Base-by-base conservation (phyloP, 768 basidiomycete genomes). In the Imleria badia region DNA sequence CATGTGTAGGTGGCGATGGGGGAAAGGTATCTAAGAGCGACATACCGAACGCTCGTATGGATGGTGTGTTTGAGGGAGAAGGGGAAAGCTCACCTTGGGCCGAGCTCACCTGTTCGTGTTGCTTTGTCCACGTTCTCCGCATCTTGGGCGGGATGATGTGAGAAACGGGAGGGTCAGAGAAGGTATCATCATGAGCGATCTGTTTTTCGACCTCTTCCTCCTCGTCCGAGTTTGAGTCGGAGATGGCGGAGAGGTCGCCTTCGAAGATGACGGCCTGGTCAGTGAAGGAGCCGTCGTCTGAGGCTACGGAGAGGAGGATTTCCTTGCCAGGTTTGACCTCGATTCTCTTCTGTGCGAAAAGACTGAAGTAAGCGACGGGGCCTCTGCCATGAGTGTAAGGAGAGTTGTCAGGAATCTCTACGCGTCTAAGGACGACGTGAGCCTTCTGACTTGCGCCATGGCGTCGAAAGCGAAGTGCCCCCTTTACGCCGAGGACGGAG, bases 291-390 rank as follows among this genome's bases (percentile, higher is more conserved):
- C 80, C 81, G 59, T 84, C 78, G 29, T 73, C 77, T 26, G 77
- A 74, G 38, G 76, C 77, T 33, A 88, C 73, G 7, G 84, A 77
- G 50, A 89, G 76, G 44, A 87, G 75, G 48, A 89, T 81, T 71
- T 85, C 84, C 69, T 86, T 86, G 53, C 86, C 86, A 13, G 85
- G 82, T 64, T 80, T 86, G 61, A 86, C 79, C 64, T 83, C 83
- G 66, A 89, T 83, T 56, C 82, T 73, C 73, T 89, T 89, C 61
- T 80, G 78, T 5, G 87, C 84, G 65, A 86, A 84, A 13, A 89
- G 72, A 64, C 78, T 81, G 65, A 86, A 89, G 66, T 79, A 81
- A 36, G 80, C 76, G 51, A 79, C 64, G 29, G 70, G 63, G 22
- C 66, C 62, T 19, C 68, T 67, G n/a, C 73, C 69, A 11, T 66